phyloP scores from a whole-genome alignment of 108 stramenopile genomes.

The Skeletonema marinoi region DNA sequence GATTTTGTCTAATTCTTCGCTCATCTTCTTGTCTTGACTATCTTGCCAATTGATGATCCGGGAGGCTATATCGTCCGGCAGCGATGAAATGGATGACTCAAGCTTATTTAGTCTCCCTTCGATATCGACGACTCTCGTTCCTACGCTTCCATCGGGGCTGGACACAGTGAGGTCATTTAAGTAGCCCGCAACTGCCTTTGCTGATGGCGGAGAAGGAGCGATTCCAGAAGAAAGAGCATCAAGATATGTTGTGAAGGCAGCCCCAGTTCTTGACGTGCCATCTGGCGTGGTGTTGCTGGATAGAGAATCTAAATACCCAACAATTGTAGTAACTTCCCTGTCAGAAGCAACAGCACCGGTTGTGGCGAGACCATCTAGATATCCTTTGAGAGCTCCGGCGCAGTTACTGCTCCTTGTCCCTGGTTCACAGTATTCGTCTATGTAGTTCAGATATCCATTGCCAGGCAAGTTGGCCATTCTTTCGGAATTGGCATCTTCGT shows the following conservation, averaged over 20 bases:
- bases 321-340: conserved; percentile 34
- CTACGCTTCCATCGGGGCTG: background rate
- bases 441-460: conserved; percentile 1
- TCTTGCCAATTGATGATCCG: conserved; percentile 35
- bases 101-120: conserved; percentile 35
- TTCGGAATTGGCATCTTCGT: background rate
- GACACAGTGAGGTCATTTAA: conserved; percentile 20
- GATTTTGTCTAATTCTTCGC: conserved; percentile 41
- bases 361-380: conserved; percentile 32
- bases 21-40: conserved; percentile 38
- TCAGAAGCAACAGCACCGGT: conserved; percentile 32
- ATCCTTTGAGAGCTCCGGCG: conserved; percentile 32
- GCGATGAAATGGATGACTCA: conserved; percentile 34
- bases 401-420: conserved; percentile 31
- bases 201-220: conserved; percentile 32
- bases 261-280: conserved; percentile 21
- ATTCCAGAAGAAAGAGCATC: conserved; percentile 42
- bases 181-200: conserved; percentile 45
- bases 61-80: conserved; percentile 49
- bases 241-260: conserved; percentile 43
- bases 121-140: conserved; percentile 31
- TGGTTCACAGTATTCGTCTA: conserved; percentile 45
- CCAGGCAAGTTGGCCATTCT: background rate
- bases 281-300: conserved; percentile 8
- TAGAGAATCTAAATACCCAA: conserved; percentile 50